Conservation (phyloP, 495 filamentous ascomycete species). For the Durotheca rogersii region DNA sequence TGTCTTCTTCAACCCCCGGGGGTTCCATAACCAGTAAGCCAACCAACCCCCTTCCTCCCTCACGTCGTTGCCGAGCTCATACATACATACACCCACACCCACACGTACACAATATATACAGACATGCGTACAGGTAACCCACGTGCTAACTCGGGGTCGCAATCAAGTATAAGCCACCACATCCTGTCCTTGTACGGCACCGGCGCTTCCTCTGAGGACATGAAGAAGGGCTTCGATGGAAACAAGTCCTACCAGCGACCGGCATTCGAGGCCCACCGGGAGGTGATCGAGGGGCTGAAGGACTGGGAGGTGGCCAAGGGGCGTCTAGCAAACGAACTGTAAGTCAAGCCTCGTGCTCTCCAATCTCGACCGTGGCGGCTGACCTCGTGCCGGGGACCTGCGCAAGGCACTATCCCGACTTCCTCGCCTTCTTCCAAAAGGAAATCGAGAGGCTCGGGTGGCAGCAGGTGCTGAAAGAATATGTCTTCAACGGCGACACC, state of each 20-base stretch:
- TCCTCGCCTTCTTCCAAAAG: slow-evolving; percentile 67
- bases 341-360: slow-evolving; percentile 23
- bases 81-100: no score
- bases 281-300: slow-evolving; percentile 52
- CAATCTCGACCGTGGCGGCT: slow-evolving; percentile 30
- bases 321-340: slow-evolving; percentile 47
- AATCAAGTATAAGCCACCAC: slow-evolving; percentile 67
- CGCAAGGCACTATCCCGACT: slow-evolving; percentile 62
- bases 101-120: no score
- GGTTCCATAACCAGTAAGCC: slow-evolving; percentile 64
- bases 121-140: no score
- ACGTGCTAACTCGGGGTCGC: slow-evolving; percentile 9
- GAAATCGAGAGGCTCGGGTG: slow-evolving; percentile 67
- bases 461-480: slow-evolving; percentile 58
- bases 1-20: slow-evolving; percentile 70
- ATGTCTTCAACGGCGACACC: slow-evolving; percentile 64
- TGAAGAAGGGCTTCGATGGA: slow-evolving; percentile 59
- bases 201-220: slow-evolving; percentile 57
- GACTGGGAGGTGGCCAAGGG: slow-evolving; percentile 52
- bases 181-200: slow-evolving; percentile 75
- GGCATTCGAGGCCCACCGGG: slow-evolving; percentile 38
- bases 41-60: no score
- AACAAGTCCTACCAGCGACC: slow-evolving; percentile 65
- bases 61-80: no score
- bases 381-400: slow-evolving; percentile 42